phyloP scores from a whole-genome alignment of 805 yeast species.

The Cyberlindnera euphorbiae region DNA sequence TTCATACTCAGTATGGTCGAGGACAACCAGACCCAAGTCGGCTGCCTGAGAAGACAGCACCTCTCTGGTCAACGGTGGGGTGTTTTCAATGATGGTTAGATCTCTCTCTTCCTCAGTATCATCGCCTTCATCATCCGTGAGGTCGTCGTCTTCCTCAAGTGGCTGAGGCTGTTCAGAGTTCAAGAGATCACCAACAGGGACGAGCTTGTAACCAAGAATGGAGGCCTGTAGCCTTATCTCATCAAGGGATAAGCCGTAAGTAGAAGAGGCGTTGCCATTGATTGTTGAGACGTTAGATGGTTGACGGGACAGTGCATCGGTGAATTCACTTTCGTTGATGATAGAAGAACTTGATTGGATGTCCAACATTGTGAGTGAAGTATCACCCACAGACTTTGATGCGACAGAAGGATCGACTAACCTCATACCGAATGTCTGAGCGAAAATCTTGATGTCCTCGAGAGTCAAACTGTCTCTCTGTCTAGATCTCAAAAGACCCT shows the following conservation, averaged over 20 bases:
- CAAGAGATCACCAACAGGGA: conserved; percentile 5
- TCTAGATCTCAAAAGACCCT: conserved; percentile 28
- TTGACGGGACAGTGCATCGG: conserved; percentile 27
- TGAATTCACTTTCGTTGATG: conserved; percentile 26
- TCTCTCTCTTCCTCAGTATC: conserved; percentile 12
- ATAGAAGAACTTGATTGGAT: conserved; percentile 23
- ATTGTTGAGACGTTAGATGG: too few species aligned
- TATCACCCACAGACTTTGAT: background rate
- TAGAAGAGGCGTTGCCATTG: conserved; percentile 24
- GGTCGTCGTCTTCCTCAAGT: conserved; percentile 5
- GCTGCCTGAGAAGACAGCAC: conserved; percentile 11
- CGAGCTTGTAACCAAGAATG: conserved; percentile 15
- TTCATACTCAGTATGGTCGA: conserved; percentile 24
- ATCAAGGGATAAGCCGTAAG: conserved; percentile 18
- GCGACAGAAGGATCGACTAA: conserved; percentile 29
- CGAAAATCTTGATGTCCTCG: conserved; percentile 30
- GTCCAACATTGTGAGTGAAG: conserved; percentile 4
- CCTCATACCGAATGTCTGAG: conserved; percentile 31
- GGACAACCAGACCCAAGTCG: conserved; percentile 23
- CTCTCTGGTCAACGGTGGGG: conserved; percentile 5
- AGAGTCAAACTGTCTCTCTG: conserved; percentile 23
- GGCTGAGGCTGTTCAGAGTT: conserved; percentile 2
- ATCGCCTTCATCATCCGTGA: conserved; percentile 14
- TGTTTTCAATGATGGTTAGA: conserved; percentile 11
- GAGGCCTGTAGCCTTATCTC: conserved; percentile 19